These are phyloP conservation scores for Capsicum chinense DNA, from an alignment of 257 asterid species.

Conservation along the genomic window DNA sequence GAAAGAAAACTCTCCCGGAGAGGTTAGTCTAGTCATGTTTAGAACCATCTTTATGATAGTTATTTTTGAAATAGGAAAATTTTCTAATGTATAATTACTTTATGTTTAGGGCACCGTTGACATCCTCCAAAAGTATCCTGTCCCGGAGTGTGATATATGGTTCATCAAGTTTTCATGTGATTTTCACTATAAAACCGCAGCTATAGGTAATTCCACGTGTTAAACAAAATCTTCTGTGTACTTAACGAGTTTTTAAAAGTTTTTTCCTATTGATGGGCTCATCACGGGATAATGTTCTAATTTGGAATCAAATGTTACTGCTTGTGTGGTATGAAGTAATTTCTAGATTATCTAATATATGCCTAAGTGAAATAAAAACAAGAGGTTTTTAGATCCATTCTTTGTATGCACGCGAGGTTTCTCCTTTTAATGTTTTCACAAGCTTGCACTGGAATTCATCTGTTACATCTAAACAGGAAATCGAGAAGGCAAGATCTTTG, in stretches of 20 bases:
- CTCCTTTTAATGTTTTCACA: background rate
- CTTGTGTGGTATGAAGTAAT: background rate
- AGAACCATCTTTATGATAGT: background rate
- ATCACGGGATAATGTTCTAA: background rate
- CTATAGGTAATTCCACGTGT: conserved; percentile 63
- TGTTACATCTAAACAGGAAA: conserved; percentile 57
- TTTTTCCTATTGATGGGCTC: background rate
- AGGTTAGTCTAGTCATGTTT: conserved; percentile 57
- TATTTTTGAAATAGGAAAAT: conserved; percentile 29
- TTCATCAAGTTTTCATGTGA: conserved; percentile 96
- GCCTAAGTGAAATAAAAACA: background rate
- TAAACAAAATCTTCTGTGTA: background rate
- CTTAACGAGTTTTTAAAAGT: background rate
- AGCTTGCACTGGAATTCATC: conserved; percentile 13
- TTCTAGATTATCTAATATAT: background rate
- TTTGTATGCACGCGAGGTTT: conserved; percentile 16
- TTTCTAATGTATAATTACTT: conserved; percentile 33
- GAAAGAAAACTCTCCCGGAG: conserved; percentile 97
- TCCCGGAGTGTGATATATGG: conserved; percentile 98
- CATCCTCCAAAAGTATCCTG: conserved; percentile 94
- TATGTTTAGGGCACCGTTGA: conserved; percentile 82
- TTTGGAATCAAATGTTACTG: background rate
- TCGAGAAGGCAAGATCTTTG: conserved; percentile 90
- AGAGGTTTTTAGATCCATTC: background rate
- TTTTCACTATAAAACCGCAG: conserved; percentile 74